Evolutionary conservation across 495 filamentous ascomycete species (phyloP), one percentile per base, ranked within the genome.

Genomic region (Xylaria telfairii): DNA sequence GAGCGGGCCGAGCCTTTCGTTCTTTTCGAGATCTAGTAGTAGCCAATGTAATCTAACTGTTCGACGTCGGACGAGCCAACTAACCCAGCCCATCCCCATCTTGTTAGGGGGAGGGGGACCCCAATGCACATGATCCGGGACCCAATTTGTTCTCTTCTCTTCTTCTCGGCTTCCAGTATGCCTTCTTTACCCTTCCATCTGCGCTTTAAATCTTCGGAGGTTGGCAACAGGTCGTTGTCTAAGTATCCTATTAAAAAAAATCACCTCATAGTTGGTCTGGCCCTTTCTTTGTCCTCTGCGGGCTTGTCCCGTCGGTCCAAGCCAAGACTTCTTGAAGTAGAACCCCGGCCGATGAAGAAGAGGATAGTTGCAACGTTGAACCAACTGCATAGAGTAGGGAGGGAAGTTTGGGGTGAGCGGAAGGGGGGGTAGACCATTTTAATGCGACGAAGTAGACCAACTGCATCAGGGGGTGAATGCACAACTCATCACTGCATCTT

Each of bases 321-420:
- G 34, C 34, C 46, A 26, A 41, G n/a, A 34, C 6, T 13, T 17
- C 32, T 32, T 66, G 32, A 17, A 41, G 49, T 24, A 28, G 47
- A 21, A 41, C 42, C 46, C 47, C 15, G 64, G 26, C 47, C 47
- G 51, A 59, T 59, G 51, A 44, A 1, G 41, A 69, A 30, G 51
- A 57, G 21, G 42, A 21, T 6, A 63, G 42, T 42, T 69, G 67
- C 57, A 69, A 63, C 67, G 32, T 39, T 63, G 67, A 69, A 69
- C 67, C 67, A 69, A 69, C 67, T 69, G 67, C 67, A 69, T 69
- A 46, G 17, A 51, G 44, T 44, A 56, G 39, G 67, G 44, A 62
- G 60, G 57, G 21, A 19, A 42, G 21, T 51, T 56, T 26, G 42
- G 67, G 54, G 47, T 59, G 28, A 66, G 32, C 34, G 47, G 67